Percentiles rank a stretch among this genome's conserved stretches.
phyloP scores from a whole-genome alignment of 257 asterid genomes.

The Echites panduratus region DNA sequence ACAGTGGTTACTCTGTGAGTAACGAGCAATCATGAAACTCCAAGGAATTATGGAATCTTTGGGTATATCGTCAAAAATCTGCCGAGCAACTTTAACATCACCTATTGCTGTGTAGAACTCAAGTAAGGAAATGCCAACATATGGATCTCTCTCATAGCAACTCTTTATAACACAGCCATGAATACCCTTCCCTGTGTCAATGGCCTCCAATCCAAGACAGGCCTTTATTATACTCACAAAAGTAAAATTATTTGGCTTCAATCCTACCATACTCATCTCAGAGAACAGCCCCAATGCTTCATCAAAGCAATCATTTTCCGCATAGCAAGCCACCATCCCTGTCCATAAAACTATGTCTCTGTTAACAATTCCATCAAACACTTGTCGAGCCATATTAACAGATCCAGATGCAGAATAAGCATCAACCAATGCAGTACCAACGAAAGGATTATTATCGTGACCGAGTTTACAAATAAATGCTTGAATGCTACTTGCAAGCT shows the following conservation, averaged over 20 bases:
- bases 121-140: constrained; percentile 77
- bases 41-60: constrained; percentile 78
- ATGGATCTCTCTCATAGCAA: constrained; percentile 65
- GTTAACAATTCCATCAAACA: constrained; percentile 46
- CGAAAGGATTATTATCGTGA: constrained; percentile 38
- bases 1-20: constrained; percentile 66
- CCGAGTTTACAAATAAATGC: constrained; percentile 33
- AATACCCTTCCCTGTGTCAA: constrained; percentile 51
- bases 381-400: constrained; percentile 46
- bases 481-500: constrained; percentile 24
- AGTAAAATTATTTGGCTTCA: constrained; percentile 75
- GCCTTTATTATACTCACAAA: constrained; percentile 80
- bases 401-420: constrained; percentile 66
- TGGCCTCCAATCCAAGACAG: constrained; percentile 56
- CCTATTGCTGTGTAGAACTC: constrained; percentile 70
- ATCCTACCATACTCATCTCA: constrained; percentile 57
- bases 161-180: constrained; percentile 72
- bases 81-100: constrained; percentile 59
- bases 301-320: constrained; percentile 55
- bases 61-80: constrained; percentile 72
- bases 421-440: constrained; percentile 68
- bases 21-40: constrained; percentile 94
- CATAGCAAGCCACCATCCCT: constrained; percentile 76
- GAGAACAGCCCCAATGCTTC: constrained; percentile 53
- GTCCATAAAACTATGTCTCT: constrained; percentile 91